Conservation (phyloP, 2,329 filamentous ascomycete species). For the Cladobotryum mycophilum region DNA sequence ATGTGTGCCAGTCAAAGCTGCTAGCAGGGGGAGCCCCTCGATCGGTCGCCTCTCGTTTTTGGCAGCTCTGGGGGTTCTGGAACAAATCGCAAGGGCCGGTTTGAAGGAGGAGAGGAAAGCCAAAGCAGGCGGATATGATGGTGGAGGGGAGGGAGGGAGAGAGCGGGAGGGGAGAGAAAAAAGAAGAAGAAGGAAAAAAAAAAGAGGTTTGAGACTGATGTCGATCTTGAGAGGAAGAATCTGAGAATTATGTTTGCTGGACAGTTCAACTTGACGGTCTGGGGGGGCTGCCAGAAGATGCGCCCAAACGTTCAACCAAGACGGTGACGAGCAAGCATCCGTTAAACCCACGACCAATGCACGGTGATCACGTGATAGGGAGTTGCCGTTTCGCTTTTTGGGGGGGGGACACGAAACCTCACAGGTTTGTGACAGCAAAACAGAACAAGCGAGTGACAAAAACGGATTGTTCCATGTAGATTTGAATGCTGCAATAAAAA, state of each 20-base stretch:
- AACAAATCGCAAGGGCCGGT: background rate
- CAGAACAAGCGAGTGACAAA: too few relatives aligned
- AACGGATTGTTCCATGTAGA: too few relatives aligned
- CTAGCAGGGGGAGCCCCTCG: too few relatives aligned
- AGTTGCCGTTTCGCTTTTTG: too few relatives aligned
- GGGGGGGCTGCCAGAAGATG: background rate
- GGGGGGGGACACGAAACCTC: too few relatives aligned
- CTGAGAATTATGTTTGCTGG: background rate
- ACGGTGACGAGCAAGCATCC: background rate
- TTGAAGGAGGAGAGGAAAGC: background rate
- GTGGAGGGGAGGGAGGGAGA: background rate
- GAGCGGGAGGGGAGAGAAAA: background rate
- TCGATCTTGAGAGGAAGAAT: background rate
- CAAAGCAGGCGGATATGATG: background rate
- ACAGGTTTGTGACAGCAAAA: too few relatives aligned
- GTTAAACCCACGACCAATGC: too few relatives aligned
- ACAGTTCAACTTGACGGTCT: background rate
- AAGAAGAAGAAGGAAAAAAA: background rate
- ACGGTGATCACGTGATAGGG: too few relatives aligned
- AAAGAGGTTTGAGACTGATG: background rate
- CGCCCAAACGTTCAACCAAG: background rate
- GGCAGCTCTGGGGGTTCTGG: too few relatives aligned
- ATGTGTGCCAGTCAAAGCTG: too few relatives aligned
- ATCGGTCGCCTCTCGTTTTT: too few relatives aligned
- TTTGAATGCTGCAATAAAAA: too few relatives aligned